Evolutionary conservation across 371 early-diverging fungal genomes (phyloP), one percentile per base, ranked within the genome.

Genomic region (Dentiscutata heterogama): DNA sequence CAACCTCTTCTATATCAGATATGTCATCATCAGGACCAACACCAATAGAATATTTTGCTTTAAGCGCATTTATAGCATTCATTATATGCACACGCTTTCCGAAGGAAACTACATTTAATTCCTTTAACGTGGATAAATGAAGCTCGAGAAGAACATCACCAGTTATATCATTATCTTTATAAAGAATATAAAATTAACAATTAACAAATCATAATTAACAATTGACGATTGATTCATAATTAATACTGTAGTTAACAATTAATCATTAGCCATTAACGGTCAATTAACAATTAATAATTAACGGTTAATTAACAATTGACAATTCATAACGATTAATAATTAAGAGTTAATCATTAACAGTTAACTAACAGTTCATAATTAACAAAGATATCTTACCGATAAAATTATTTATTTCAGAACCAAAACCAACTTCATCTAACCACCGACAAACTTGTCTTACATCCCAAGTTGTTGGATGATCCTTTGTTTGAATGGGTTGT

Each of bases 41-140:
- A 13, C 51, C 51, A 51, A 51, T 51, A 8, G 61, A 61, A 61
- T 22, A 11, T 61, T 61, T 61, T 6, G 25, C 61, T 61, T 25
- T 61, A 61, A 61, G 61, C 10, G 85, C 79, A 27, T 85, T 87
- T 63, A 94, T 91, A 25, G 93, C 92, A 39, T 86, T 90, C 88
- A 91, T 91, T 53, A 94, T 85, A 74, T 91, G 91, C 83, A 91
- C 91, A 0, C 94, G 88, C 81, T 92, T 92, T 11, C 94, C 94
- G 83, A 92, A 93, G 1, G 93, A 90, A 29, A 84, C 82, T 50
- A 94, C 91, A 39, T 92, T 90, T 16, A 94, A 83, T 77, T 94
- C 94, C 83, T 94, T 94, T 31, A 94, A 84, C 13, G 92, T 88
- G 61, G 90, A 88, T 75, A 93, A 86, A 65, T 91, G 89, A 42